Conservation (phyloP, 2,329 filamentous ascomycete genomes). For the Neospermospora avenae region DNA sequence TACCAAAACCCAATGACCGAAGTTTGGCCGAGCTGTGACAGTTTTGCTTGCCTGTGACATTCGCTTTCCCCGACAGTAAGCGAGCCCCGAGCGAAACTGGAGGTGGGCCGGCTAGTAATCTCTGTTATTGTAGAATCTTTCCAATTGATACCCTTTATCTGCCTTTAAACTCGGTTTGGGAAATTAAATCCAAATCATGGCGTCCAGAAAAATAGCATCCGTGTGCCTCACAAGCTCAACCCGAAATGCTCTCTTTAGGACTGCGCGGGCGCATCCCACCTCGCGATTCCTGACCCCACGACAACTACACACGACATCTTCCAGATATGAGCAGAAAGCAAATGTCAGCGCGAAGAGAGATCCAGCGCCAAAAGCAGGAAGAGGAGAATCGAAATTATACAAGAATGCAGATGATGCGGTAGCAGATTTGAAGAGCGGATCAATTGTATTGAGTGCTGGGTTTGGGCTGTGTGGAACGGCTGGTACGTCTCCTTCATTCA, state of each 20-base stretch:
- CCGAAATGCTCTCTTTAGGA: slow-evolving; percentile 7
- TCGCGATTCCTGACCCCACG: slow-evolving; percentile 9
- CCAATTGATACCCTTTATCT: too few species aligned
- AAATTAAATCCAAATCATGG: too few species aligned
- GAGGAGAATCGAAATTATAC: slow-evolving; percentile 28
- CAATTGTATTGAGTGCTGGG: slow-evolving; percentile 70
- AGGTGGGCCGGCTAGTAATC: too few species aligned
- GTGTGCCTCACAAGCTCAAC: slow-evolving; percentile 17
- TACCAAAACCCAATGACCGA: too few species aligned
- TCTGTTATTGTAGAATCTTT: too few species aligned
- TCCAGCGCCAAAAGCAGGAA: slow-evolving; percentile 24
- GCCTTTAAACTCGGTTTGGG: too few species aligned
- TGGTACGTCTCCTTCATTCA: slow-evolving; percentile 46
- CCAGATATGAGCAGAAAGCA: slow-evolving; percentile 21
- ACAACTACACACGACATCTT: slow-evolving; percentile 19
- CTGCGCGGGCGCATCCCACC: slow-evolving; percentile 12
- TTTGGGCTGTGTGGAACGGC: slow-evolving; percentile 81
- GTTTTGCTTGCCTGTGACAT: too few species aligned
- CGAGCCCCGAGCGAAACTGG: too few species aligned
- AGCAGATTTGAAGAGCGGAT: slow-evolving; percentile 49
- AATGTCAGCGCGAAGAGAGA: slow-evolving; percentile 25
- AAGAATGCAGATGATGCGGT: slow-evolving; percentile 31
- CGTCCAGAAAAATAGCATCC: slow-evolving; percentile 23
- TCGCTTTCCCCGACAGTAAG: too few species aligned
- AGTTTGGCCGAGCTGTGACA: too few species aligned